These are phyloP conservation scores for Quercus aquifolioides DNA, from an alignment of 306 rosid species.

Conservation along the genomic window DNA sequence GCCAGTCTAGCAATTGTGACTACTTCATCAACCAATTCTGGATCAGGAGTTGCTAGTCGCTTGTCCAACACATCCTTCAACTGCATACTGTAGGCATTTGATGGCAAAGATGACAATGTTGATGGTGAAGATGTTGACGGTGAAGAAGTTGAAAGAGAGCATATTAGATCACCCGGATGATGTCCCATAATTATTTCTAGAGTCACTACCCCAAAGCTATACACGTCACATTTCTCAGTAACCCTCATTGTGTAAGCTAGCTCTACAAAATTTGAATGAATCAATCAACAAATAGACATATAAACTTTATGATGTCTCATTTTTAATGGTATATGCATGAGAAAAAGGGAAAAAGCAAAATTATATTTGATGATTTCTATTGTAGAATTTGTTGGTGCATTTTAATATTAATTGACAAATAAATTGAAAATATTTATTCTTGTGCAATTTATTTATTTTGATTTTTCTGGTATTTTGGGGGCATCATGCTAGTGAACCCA, in stretches of 20 bases:
- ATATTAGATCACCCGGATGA: constrained; percentile 23
- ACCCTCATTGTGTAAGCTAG: constrained; percentile 39
- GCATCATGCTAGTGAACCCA: too few species aligned
- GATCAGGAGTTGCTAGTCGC: constrained; percentile 23
- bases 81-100: not conserved
- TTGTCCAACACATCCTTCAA: constrained; percentile 27
- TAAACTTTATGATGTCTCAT: not conserved
- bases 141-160: constrained; percentile 4
- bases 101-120: not conserved
- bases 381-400: too few species aligned
- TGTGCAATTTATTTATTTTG: too few species aligned
- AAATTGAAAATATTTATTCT: too few species aligned
- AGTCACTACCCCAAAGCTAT: constrained; percentile 35
- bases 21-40: constrained; percentile 11
- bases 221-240: constrained; percentile 40
- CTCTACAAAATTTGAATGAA: constrained; percentile 17
- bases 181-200: constrained; percentile 29
- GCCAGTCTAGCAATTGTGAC: constrained; percentile 20
- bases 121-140: not conserved
- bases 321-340: not conserved
- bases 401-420: too few species aligned
- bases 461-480: too few species aligned
- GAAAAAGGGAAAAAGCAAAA: not conserved
- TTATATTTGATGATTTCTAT: too few species aligned
- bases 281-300: not conserved